Base-by-base conservation (phyloP, 345 rosid genomes). In the Combretum micranthum region DNA sequence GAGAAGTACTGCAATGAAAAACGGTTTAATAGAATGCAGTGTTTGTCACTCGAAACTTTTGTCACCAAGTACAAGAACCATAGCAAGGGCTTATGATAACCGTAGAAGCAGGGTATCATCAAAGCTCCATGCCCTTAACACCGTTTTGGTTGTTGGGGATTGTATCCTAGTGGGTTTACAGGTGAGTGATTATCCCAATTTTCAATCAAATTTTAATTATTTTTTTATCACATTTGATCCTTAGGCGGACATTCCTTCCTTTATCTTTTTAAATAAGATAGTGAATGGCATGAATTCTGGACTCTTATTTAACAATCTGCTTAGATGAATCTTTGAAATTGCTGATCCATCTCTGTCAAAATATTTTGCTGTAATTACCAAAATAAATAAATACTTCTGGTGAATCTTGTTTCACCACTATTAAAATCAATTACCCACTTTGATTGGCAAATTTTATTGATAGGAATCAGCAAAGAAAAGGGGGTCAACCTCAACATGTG, bases 151-250 rank as follows among this genome's bases (percentile, higher is more conserved):
- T 46, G 88, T 75, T 32, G 98, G 98, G n/a, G 98, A 91, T 65
- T 91, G 98, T 75, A 64, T 88, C 63, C 65, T 91, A 9, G 96
- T 91, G 62, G 98, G 96, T 64, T 56, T 91, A 53, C 96, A 85
- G 98, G 96, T 91, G 62, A 62, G 39, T 32, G 39, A 32, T 32
- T 32, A 32, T 32, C 39, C 9, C 39, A 32, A 32, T 32, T 4
- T 11, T 32, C 9, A 32, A 32, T 32, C 47, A 61, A 14, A 55
- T 23, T 17, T 55, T 3, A 2, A 53, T 50, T 62, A 37, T 26
- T 52, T 52, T 52, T 21, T 55, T 60, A 23, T 20, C 20, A n/a
- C 26, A 22, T 58, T 63, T 15, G 59, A 65, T 50, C 57, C n/a
- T 17, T 56, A 4, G 9, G 39, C 9, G 39, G 39, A 32, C 39